Evolutionary conservation across 2,329 filamentous ascomycete genomes (phyloP).

Genomic region (Paraphaeosphaeria minitans): DNA sequence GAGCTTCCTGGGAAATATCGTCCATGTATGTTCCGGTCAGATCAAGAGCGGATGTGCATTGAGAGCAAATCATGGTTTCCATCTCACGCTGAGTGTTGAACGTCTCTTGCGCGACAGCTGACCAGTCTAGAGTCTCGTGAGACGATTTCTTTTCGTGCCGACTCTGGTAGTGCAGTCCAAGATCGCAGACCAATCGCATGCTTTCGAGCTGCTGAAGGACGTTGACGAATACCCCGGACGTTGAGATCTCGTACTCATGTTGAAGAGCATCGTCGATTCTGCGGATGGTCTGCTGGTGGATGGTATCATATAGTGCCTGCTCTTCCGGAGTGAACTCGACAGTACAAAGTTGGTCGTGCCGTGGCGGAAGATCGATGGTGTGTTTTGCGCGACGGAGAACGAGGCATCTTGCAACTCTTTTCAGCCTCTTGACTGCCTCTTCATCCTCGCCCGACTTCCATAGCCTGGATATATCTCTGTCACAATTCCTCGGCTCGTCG

Average conservation of each 20-base stretch:
- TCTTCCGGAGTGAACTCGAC: slow-evolving; percentile 49
- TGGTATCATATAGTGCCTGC: slow-evolving; percentile 43
- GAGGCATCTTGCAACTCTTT: slow-evolving; percentile 47
- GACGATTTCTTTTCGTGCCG: slow-evolving; percentile 7
- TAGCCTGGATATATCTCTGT: slow-evolving; percentile 44
- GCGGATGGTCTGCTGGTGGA: slow-evolving; percentile 16
- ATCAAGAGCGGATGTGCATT: slow-evolving; percentile 16
- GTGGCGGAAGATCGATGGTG: slow-evolving; percentile 47
- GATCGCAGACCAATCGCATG: slow-evolving; percentile 54
- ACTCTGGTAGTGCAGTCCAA: slow-evolving; percentile 50
- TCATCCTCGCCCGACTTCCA: slow-evolving; percentile 49
- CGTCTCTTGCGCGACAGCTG: slow-evolving; percentile 15
- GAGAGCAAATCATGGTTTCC: slow-evolving; percentile 18
- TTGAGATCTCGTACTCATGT: slow-evolving; percentile 15
- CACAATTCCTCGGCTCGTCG: slow-evolving; percentile 45
- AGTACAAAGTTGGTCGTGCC: slow-evolving; percentile 40
- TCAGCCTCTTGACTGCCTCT: slow-evolving; percentile 49
- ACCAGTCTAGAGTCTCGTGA: slow-evolving; percentile 14
- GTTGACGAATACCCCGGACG: slow-evolving; percentile 44
- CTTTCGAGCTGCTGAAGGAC: slow-evolving; percentile 54
- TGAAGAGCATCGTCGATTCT: slow-evolving; percentile 40
- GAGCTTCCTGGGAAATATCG: slow-evolving; percentile 4
- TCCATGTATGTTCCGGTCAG: slow-evolving; percentile 11
- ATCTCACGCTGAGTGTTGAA: slow-evolving; percentile 22
- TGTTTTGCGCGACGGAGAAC: slow-evolving; percentile 50